Base-by-base conservation (phyloP, 441 rosid genomes). In the Viola pubescens region DNA sequence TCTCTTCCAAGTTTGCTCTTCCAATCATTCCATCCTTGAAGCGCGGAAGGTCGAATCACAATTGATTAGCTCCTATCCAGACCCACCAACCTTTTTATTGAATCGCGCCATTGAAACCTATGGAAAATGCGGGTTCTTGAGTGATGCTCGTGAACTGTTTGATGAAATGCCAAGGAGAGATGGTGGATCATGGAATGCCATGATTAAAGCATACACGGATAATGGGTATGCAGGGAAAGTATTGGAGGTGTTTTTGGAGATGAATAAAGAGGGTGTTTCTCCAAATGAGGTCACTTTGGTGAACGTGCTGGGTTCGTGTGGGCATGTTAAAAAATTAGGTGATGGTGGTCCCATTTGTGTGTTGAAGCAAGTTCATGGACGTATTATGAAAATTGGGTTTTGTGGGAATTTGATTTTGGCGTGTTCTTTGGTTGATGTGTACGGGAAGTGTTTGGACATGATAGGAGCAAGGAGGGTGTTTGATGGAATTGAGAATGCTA, bases 131-230 rank as follows among this genome's bases (percentile, higher is more conserved):
- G 75, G 80, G 3, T 80, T 78, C 50, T 50, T 80, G 68, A 43
- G 26, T 0, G 91, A 86, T 61, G 97, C 96, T 2, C 62, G 65
- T 12, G 81, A 70, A 48, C 64, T 88, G 82, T 91, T 91, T 13
- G 92, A 86, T 64, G 81, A 86, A 82, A 86, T 88, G 91, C 86
- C 86, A 60, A 70, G 71, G 12, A 81, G 87, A 69, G 84, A 91
- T 65, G 96, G 92, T 42, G 96, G 96, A 4, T 78, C 96, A 41
- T 88, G 98, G 98, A 91, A 91, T 75, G 81, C 98, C 3, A 58
- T 91, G 65, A 78, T 91, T 58, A 66, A 77, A 1, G 91, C 85
- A 12, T 88, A 70, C 68, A 63, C 71, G 4, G 78, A 67, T 44
- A 75, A 80, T 45, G 69, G 79, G 2, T 62, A 44, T 12, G 54